Conservation (phyloP, 768 basidiomycete genomes). For the Dacryopinax primogenitus region DNA sequence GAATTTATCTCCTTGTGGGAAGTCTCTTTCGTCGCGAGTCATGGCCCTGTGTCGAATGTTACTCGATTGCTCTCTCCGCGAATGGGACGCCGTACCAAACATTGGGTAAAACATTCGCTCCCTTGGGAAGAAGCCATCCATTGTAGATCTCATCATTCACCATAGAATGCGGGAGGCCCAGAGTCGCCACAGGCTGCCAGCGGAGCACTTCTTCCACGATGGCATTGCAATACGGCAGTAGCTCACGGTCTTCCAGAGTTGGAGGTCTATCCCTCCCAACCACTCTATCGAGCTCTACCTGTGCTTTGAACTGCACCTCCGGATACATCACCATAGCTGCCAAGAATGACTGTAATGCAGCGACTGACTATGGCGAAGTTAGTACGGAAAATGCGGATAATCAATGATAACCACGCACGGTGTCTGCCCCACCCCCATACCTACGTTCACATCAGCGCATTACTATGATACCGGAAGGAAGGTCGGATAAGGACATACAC, state of each 20-base stretch:
- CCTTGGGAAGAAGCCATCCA: neutral
- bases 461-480: neutral
- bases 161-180: constrained; percentile 36
- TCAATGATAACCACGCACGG: neutral
- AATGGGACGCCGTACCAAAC: neutral
- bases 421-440: neutral
- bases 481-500: neutral
- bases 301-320: neutral
- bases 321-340: neutral
- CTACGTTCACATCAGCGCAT: neutral
- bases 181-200: constrained; percentile 21
- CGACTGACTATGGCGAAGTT: neutral
- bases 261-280: neutral
- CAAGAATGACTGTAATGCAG: neutral
- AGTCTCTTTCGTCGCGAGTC: constrained; percentile 3
- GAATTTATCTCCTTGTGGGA: neutral
- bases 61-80: constrained; percentile 11
- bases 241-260: neutral
- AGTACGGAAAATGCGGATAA: neutral
- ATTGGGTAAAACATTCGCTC: neutral
- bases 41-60: neutral
- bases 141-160: constrained; percentile 20
- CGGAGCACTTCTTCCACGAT: constrained; percentile 11
- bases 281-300: neutral
- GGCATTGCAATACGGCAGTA: neutral